Evolutionary conservation across 2,329 filamentous ascomycete genomes (phyloP).

Genomic region (Aspergillus sp.): DNA sequence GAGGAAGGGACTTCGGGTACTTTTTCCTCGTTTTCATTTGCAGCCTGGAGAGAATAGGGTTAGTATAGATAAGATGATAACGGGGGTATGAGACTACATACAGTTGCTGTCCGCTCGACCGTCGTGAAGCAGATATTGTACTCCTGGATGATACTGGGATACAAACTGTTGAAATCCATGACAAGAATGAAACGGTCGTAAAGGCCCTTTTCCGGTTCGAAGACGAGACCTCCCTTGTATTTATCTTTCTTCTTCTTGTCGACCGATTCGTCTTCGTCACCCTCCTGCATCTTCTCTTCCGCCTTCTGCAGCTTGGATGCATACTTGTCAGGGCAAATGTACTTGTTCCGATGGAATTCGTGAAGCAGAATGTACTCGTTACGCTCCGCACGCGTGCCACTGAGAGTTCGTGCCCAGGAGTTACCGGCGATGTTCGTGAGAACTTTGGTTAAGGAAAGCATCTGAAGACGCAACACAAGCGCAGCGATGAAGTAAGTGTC

Average conservation of each 20-base stretch:
- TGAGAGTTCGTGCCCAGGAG: conserved; percentile 93
- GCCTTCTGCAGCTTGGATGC: conserved; percentile 67
- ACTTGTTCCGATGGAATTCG: conserved; percentile 94
- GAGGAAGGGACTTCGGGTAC: conserved; percentile 75
- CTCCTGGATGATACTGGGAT: conserved; percentile 98
- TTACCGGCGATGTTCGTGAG: conserved; percentile 95
- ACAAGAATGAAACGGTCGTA: conserved; percentile 98
- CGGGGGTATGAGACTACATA: conserved; percentile 39
- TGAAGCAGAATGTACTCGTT: conserved; percentile 99
- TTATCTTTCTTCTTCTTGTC: conserved; percentile 98
- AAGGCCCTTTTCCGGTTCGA: conserved; percentile 92
- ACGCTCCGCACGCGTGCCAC: conserved; percentile 89
- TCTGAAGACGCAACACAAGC: conserved; percentile 78
- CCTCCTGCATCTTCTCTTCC: conserved; percentile 63
- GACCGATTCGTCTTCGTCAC: conserved; percentile 57
- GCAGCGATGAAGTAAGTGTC: conserved; percentile 96
- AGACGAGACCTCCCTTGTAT: conserved; percentile 96
- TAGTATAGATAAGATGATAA: conserved; percentile 2
- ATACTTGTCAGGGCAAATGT: conserved; percentile 94
- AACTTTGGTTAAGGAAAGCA: conserved; percentile 89
- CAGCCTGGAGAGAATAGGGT: conserved; percentile 18
- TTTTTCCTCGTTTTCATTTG: conserved; percentile 73
- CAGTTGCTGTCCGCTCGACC: conserved; percentile 67
- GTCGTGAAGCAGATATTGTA: conserved; percentile 99
- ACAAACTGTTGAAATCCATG: conserved; percentile 99